Evolutionary conservation across 768 basidiomycete species (phyloP).

Genomic region (Hypholoma sublateritium): DNA sequence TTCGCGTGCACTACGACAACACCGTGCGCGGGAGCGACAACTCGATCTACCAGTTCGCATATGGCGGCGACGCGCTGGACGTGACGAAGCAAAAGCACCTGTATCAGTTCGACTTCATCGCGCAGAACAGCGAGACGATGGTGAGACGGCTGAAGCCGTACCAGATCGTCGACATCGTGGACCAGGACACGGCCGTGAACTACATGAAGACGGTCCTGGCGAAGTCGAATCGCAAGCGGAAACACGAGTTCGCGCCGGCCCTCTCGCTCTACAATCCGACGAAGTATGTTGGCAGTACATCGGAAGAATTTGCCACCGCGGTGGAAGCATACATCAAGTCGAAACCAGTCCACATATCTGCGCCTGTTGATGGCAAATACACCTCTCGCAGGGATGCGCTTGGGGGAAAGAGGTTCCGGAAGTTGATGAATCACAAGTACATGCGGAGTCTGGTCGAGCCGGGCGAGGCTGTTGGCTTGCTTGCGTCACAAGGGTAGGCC

Average conservation of each 20-base stretch:
- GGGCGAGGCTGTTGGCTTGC: conserved; percentile 95
- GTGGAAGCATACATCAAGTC: conserved; percentile 76
- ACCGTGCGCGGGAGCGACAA: conserved; percentile 95
- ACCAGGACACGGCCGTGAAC: conserved; percentile 62
- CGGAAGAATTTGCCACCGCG: conserved; percentile 84
- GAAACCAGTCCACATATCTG: conserved; percentile 56
- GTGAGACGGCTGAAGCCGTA: conserved; percentile 69
- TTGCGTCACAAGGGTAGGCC: conserved; percentile 94
- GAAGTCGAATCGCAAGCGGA: conserved; percentile 48
- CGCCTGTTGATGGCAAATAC: conserved; percentile 28
- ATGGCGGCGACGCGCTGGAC: conserved; percentile 95
- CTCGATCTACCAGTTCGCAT: conserved; percentile 93
- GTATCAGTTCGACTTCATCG: conserved; percentile 90
- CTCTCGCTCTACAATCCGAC: conserved; percentile 78
- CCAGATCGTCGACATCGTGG: conserved; percentile 53
- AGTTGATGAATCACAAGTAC: conserved; percentile 90
- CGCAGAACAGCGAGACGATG: conserved; percentile 80
- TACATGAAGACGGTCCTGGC: conserved; percentile 94
- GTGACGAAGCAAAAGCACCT: conserved; percentile 98
- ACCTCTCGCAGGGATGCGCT: conserved; percentile 48
- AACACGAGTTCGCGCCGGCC: conserved; percentile 57
- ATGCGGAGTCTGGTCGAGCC: conserved; percentile 93
- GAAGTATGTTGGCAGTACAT: conserved; percentile 83
- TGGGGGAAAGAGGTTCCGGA: conserved; percentile 61
- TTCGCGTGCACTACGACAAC: conserved; percentile 96